A percentile compares a stretch with the other conserved stretches of the same genome.
phyloP scores from a whole-genome alignment of 2,329 filamentous ascomycete species.

The Huntiella abstrusa region DNA sequence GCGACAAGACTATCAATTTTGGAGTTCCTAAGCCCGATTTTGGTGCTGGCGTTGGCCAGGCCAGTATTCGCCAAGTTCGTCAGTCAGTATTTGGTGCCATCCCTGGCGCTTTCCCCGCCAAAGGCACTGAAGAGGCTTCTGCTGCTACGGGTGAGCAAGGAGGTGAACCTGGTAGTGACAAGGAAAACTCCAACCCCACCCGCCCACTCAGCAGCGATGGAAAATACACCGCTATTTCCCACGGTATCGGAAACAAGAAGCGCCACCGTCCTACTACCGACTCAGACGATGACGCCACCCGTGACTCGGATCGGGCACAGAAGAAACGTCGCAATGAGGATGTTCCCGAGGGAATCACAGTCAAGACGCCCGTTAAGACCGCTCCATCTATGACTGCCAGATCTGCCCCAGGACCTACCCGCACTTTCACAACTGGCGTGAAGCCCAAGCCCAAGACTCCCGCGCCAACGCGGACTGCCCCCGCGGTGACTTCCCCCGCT shows the following conservation, averaged over 20 bases:
- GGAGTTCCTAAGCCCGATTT: slow-evolving; percentile 30
- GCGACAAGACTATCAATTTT: slow-evolving; percentile 45
- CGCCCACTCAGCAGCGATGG: slow-evolving; percentile 14
- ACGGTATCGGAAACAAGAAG: slow-evolving; percentile 49
- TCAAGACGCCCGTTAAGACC: slow-evolving; percentile 27
- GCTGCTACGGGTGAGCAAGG: slow-evolving; percentile 10
- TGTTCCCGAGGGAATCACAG: slow-evolving; percentile 31
- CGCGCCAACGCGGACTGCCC: background rate
- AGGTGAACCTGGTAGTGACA: slow-evolving; percentile 24
- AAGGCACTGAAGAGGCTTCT: slow-evolving; percentile 13
- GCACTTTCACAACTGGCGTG: slow-evolving; percentile 13
- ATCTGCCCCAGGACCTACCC: slow-evolving; percentile 5
- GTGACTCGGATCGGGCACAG: slow-evolving; percentile 32
- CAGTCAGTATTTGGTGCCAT: slow-evolving; percentile 29
- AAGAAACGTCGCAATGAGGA: slow-evolving; percentile 39
- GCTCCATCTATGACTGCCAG: background rate
- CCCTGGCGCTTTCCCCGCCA: slow-evolving; percentile 35
- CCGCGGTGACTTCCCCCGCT: background rate
- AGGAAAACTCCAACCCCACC: slow-evolving; percentile 33
- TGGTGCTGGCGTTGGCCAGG: slow-evolving; percentile 37
- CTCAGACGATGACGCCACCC: slow-evolving; percentile 31
- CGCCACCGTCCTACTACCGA: slow-evolving; percentile 38
- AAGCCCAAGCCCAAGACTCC: slow-evolving; percentile 8
- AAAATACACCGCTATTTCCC: slow-evolving; percentile 30
- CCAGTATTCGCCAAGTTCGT: slow-evolving; percentile 41